A percentile compares a stretch with the other conserved stretches of the same genome.
phyloP scores from a whole-genome alignment of 108 stramenopile genomes.

The Skeletonema costatum region DNA sequence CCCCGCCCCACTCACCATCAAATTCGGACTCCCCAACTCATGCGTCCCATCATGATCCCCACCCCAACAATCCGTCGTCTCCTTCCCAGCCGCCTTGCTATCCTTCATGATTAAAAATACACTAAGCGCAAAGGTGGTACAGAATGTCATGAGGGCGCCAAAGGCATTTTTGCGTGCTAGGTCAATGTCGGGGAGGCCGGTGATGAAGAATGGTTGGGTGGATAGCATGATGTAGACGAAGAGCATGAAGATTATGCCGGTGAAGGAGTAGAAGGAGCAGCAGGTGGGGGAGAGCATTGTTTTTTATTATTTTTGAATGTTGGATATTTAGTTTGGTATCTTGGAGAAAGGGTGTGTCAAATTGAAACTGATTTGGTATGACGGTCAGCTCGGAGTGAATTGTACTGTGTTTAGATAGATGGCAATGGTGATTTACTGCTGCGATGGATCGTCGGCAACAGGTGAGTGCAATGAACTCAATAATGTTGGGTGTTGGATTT shows the following conservation, averaged over 20 bases:
- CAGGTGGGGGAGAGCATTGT: slow-evolving; percentile 34
- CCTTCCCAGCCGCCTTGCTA: not conserved
- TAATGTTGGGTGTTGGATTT: no score
- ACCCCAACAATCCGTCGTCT: not conserved
- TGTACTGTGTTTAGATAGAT: not conserved
- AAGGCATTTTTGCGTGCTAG: slow-evolving; percentile 36
- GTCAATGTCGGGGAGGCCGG: slow-evolving; percentile 39
- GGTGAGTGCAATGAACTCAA: no score
- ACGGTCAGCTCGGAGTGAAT: no score
- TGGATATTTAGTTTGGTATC: not conserved
- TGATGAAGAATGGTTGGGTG: slow-evolving; percentile 47
- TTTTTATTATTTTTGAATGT: not conserved
- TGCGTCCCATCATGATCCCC: slow-evolving; percentile 20
- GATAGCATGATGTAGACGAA: slow-evolving; percentile 47
- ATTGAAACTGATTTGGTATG: not conserved
- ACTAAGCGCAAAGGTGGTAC: slow-evolving; percentile 18
- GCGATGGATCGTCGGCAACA: no score
- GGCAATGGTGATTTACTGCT: no score
- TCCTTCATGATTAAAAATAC: slow-evolving; percentile 14
- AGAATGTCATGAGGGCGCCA: slow-evolving; percentile 38
- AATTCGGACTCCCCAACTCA: slow-evolving; percentile 33
- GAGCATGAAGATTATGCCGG: slow-evolving; percentile 39
- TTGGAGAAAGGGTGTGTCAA: not conserved
- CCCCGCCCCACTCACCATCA: slow-evolving; percentile 32
- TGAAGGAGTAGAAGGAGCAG: slow-evolving; percentile 49